Evolutionary conservation across 2,329 filamentous ascomycete genomes (phyloP).

Genomic region (Thermoascus crustaceus): DNA sequence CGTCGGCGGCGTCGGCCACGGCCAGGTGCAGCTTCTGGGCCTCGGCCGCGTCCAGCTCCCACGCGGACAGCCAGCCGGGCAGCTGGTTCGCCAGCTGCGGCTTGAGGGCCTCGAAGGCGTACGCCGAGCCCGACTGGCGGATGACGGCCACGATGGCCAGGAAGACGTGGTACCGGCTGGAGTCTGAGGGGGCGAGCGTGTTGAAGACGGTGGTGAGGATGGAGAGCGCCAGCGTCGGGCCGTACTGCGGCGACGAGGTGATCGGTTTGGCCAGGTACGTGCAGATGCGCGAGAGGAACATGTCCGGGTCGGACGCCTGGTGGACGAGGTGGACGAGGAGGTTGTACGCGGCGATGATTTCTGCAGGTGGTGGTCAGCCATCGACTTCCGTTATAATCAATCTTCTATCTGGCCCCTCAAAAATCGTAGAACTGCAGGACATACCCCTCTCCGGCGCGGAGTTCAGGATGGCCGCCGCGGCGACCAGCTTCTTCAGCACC

Average conservation of each 20-base stretch:
- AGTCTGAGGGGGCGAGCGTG: conserved; percentile 67
- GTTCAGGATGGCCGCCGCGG: conserved; percentile 68
- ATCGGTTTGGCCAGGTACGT: conserved; percentile 81
- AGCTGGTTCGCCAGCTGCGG: conserved; percentile 71
- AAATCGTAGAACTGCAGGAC: conserved; percentile 28
- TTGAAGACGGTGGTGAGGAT: conserved; percentile 96
- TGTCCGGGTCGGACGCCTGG: conserved; percentile 75
- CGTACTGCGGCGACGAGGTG: conserved; percentile 75
- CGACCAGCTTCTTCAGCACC: conserved; percentile 79
- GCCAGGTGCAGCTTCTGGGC: conserved; percentile 77
- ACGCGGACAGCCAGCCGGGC: conserved; percentile 70
- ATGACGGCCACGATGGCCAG: conserved; percentile 80
- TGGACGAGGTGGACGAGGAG: conserved; percentile 88
- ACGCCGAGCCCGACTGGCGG: conserved; percentile 58
- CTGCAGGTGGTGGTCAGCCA: conserved; percentile 34
- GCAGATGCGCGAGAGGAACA: conserved; percentile 82
- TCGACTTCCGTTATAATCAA: conserved; percentile 3
- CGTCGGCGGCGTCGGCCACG: conserved; percentile 70
- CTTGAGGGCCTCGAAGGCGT: conserved; percentile 75
- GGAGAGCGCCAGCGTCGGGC: conserved; percentile 75
- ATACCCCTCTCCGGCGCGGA: conserved; percentile 77
- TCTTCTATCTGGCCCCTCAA: conserved; percentile 7
- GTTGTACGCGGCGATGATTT: conserved; percentile 94
- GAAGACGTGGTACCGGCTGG: conserved; percentile 82
- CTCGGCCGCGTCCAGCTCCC: conserved; percentile 75